Evolutionary conservation across 208 protist genomes (phyloP).

Genomic region (Histomonas meleagridis): DNA sequence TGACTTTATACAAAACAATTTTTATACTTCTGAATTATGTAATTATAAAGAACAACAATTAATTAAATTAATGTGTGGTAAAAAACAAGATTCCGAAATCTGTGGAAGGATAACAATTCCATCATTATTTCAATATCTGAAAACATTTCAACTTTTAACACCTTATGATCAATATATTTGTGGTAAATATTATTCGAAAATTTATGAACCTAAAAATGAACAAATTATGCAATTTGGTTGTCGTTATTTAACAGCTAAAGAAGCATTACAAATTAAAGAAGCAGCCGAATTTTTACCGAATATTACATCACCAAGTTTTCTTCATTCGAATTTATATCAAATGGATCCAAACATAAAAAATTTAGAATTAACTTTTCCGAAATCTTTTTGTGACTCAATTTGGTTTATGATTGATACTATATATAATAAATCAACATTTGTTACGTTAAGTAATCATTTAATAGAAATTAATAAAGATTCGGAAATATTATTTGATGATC

Average conservation of each 20-base stretch:
- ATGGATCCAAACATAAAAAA: neutral
- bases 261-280: neutral
- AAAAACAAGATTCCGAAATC: neutral
- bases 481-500: neutral
- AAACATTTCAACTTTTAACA: neutral
- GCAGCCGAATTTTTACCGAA: neutral
- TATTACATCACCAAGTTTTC: neutral
- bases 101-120: neutral
- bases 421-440: neutral
- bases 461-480: neutral
- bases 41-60: neutral
- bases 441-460: neutral
- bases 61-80: neutral
- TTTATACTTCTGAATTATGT: neutral
- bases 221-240: neutral
- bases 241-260: neutral
- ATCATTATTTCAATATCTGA: neutral
- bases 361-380: neutral
- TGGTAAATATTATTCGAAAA: neutral
- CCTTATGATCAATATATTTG: neutral
- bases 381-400: neutral
- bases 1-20: neutral
- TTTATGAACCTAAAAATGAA: neutral
- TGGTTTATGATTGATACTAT: neutral
- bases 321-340: neutral